Evolutionary conservation across 2,329 filamentous ascomycete species (phyloP), one percentile per base, ranked within the genome.

Genomic region (Stylonectria norvegica): DNA sequence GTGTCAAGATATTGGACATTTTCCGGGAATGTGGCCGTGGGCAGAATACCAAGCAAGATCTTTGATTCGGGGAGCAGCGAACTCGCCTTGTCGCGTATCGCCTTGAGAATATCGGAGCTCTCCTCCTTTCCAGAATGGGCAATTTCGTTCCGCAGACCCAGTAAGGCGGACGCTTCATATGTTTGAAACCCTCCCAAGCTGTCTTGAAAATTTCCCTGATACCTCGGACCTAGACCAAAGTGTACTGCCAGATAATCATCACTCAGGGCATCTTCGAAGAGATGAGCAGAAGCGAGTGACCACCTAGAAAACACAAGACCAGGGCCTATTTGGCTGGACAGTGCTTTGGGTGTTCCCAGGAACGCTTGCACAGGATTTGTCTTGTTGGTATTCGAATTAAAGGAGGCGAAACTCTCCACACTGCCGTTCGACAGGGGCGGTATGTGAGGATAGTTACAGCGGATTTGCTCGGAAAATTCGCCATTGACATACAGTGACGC

Each of bases 201-300:
- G 59, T 98, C 93, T 65, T 98, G 93, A 54, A 95, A 95, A 60
- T 98, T 98, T 12, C 93, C 93, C 58, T 89, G 84, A 55, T 98
- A 98, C 34, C 89, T 81, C 17, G 89, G 86, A 0, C 93, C 91
- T 14, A 98, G 81, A 35, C 90, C 86, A 60, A 85, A 88, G 56
- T 95, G 88, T 1, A 98, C 93, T 10, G 91, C 85, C 40, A 98
- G 74, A 45, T 95, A 78, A 62, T 98, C 93, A 58, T 97, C 91
- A 43, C 89, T 95, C 23, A 96, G 71, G 0, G 83, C 79, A 43
- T 95, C 88, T 42, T 91, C 85, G 47, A 96, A 89, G 5, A 98
- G 70, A 62, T 96, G 87, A 1, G 89, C 89, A 34, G 87, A 90
- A 18, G 89, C 90, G 41, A 98, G 69, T 5, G 90, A 96, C 85